Base-by-base conservation (phyloP, 768 basidiomycete genomes). In the Gloeostereum incarnatum region DNA sequence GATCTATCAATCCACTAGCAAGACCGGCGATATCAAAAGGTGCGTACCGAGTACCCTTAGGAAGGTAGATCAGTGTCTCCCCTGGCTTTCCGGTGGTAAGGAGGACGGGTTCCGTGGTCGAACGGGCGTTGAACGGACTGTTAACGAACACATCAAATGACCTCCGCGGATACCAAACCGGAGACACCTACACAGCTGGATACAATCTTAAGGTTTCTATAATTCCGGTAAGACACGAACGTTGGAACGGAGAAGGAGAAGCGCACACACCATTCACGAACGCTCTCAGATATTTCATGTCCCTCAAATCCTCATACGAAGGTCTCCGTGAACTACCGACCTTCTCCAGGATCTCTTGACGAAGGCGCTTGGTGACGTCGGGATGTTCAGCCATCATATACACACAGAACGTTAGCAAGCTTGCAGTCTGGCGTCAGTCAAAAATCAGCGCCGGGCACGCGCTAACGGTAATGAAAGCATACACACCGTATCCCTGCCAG, bases 371-470 rank as follows among this genome's bases (percentile, higher is more conserved):
- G 16, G 67, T 45, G n/a, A 70, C 54, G 0, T 58, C 43, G 3
- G 69, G 71, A 45, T 74, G 58, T 49, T 62, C 55, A 16, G 69
- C 54, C 25, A 76, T 59, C 45, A 66, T 54, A 50, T 75, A 75
- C 2, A 66, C 46, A 2, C 57, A 55, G 38, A 62, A 70, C 2
- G 62, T 71, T 33, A 75, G 49, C 1, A 60, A 60, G 20, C 58
- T 58, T 6, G 69, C 64, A 16, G 67, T 70, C 69, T 68, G 20
- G 6, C 17, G 17, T 30, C 17, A 30, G 29, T 30, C 5, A 21
- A 34, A n/a, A 20, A 30, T 30, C 29, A 30, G 29, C 7, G 22
- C 8, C 20, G 7, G 19, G n/a, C n/a, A 30, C 13, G 13, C 13
- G 13, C 7, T 7, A 19, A 30, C 13, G n/a, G 29, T 30, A 17